Evolutionary conservation across 2,329 filamentous ascomycete species (phyloP).

Genomic region (Hypomyces rosellus): DNA sequence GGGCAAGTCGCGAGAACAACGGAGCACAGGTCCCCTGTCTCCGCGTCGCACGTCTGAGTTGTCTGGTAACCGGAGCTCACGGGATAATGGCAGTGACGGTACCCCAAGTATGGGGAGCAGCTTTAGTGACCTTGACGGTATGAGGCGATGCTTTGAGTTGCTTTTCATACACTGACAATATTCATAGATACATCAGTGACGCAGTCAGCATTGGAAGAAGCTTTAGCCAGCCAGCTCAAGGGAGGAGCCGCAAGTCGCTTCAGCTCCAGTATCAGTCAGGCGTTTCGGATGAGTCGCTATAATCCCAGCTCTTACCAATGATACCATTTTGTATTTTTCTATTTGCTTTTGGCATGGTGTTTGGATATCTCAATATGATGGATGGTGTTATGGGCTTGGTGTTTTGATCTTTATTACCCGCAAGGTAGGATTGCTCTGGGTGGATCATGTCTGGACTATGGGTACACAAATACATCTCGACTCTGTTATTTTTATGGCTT

Average conservation of each 20-base stretch:
- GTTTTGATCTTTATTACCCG: too few relatives aligned
- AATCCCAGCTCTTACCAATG: conserved; percentile 31
- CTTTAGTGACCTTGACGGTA: conserved; percentile 78
- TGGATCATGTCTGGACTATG: too few relatives aligned
- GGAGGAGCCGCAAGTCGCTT: conserved; percentile 42
- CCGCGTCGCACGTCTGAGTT: conserved; percentile 55
- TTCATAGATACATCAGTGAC: conserved; percentile 67
- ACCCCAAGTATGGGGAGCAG: conserved; percentile 79
- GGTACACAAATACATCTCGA: too few relatives aligned
- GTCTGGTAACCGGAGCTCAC: conserved; percentile 39
- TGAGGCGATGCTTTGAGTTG: conserved; percentile 11
- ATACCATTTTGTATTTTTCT: not conserved
- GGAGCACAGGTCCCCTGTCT: conserved; percentile 42
- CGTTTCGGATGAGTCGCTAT: conserved; percentile 54
- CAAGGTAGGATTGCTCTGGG: too few relatives aligned
- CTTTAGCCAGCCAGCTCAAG: conserved; percentile 52
- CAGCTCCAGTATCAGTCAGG: conserved; percentile 66
- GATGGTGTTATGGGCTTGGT: too few relatives aligned
- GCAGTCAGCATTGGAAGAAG: conserved; percentile 74
- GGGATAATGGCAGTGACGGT: conserved; percentile 59
- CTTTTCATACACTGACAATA: not conserved
- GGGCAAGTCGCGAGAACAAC: conserved; percentile 26
- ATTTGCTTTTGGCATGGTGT: not conserved
- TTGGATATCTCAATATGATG: too few relatives aligned
- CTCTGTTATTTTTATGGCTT: too few relatives aligned